These are phyloP conservation scores for Sporisorium exsertum DNA, from an alignment of 1,284 basidiomycete species.

Conservation along the genomic window DNA sequence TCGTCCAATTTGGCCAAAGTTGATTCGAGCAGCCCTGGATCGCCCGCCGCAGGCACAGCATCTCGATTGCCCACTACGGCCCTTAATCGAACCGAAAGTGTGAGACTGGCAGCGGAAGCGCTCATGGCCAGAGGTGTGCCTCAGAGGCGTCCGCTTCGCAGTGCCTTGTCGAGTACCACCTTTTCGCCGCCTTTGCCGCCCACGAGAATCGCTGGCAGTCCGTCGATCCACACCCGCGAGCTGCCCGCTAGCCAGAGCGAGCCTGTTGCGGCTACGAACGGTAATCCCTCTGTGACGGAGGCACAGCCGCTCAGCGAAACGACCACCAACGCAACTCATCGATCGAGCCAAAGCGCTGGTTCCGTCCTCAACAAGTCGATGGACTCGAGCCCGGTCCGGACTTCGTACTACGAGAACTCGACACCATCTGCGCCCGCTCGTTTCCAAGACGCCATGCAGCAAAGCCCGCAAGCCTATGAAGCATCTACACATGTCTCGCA, in stretches of 20 bases:
- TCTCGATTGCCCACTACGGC: conserved; percentile 33
- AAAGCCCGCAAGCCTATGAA: neutral
- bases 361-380: conserved; percentile 12
- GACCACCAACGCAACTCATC: neutral
- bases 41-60: conserved; percentile 22
- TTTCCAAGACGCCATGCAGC: conserved; percentile 25
- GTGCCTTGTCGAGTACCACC: conserved; percentile 40
- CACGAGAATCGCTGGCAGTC: conserved; percentile 20
- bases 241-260: conserved; percentile 44
- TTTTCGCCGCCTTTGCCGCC: conserved; percentile 41
- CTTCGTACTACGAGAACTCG: neutral
- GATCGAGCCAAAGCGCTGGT: conserved; percentile 36
- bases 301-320: conserved; percentile 1
- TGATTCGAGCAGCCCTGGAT: conserved; percentile 28
- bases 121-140: conserved; percentile 59
- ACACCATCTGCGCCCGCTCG: conserved; percentile 22
- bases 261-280: conserved; percentile 20
- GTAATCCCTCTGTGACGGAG: neutral
- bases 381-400: conserved; percentile 5
- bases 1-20: conserved; percentile 21
- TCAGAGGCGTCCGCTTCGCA: conserved; percentile 43
- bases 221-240: conserved; percentile 11
- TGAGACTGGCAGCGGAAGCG: conserved; percentile 59
- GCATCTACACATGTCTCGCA: neutral
- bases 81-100: conserved; percentile 54